Percentiles rank a stretch among this genome's conserved stretches.
Evolutionary conservation across 768 basidiomycete genomes (phyloP).

Genomic region (Lactarius deliciosus): DNA sequence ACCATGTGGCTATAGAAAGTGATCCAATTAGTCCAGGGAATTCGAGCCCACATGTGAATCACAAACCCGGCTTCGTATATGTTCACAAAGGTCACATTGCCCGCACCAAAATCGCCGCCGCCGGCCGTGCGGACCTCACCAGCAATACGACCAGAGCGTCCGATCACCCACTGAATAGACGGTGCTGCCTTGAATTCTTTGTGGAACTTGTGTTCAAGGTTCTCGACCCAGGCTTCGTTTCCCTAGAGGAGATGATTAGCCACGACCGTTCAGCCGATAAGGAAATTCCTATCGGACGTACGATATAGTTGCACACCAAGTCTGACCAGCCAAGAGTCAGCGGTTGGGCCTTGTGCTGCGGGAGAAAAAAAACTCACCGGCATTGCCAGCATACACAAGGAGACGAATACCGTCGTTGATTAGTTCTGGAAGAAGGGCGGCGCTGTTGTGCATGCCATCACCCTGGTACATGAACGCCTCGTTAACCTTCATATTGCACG

Average conservation of each 20-base stretch:
- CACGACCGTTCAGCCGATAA: background rate
- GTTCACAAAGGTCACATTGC: constrained; percentile 82
- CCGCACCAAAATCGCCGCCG: constrained; percentile 60
- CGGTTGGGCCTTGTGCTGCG: background rate
- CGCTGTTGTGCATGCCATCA: constrained; percentile 84
- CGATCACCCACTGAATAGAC: constrained; percentile 56
- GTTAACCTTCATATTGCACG: constrained; percentile 82
- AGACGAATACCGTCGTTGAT: constrained; percentile 81
- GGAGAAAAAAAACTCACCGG: constrained; percentile 42
- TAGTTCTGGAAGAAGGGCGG: constrained; percentile 73
- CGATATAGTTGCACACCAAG: constrained; percentile 87
- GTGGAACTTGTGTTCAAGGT: constrained; percentile 60
- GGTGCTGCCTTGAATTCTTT: constrained; percentile 55
- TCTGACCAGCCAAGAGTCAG: constrained; percentile 34
- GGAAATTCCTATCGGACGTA: constrained; percentile 34
- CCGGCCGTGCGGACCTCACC: constrained; percentile 75
- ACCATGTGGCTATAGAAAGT: constrained; percentile 71
- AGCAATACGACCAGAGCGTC: constrained; percentile 50
- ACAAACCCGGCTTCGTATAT: constrained; percentile 79
- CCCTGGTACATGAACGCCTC: constrained; percentile 79
- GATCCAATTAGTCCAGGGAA: constrained; percentile 1
- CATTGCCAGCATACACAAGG: constrained; percentile 87
- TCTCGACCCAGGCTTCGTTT: constrained; percentile 72
- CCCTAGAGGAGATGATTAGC: constrained; percentile 44
- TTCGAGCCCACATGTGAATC: background rate